Evolutionary conservation across 1,139 yeast species (phyloP), one percentile per base, ranked within the genome.

Genomic region (Yamadazyma diddensiae): DNA sequence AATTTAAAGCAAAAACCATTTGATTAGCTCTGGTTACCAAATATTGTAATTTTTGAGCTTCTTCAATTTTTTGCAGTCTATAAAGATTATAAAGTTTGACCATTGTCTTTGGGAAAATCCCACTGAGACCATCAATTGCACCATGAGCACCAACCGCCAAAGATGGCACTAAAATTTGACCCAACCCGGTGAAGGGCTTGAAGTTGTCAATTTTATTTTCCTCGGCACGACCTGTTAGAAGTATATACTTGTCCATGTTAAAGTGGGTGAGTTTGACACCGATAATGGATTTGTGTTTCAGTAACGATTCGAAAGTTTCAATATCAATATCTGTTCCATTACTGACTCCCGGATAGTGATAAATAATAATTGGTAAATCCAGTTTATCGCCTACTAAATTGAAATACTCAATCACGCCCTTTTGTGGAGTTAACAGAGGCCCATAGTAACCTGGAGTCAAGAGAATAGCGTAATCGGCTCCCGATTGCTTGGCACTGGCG

Each of bases 51-150:
- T 53, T 47, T 33, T 50, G 56, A 15, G 76, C 77, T 42, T 65
- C 67, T 33, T 57, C 55, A 26, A 43, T 28, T 34, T 65, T 49
- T 14, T 62, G 62, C 8, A 43, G 42, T 16, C 56, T 49, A 33
- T 38, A 53, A 23, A 59, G 45, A 2, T 45, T 33, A 40, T 47
- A 64, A 27, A 70, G 50, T 37, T 59, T 54, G 29, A 65, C 63
- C 59, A 63, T 55, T 3, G 56, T 42, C 34, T 61, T 65, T 17
- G 71, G 71, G 45, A 66, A 64, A n/a, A 64, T 53, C 29, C 64
- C 67, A 26, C 71, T 57, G 28, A 70, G 48, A 15, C 75, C 76
- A 44, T 70, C 77, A 41, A 70, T 64, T 17, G 75, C 62, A 26
- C 75, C 77, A 37, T 52, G 53, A 31, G 59, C 55, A 16, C 74